A percentile compares a stretch with the other conserved stretches of the same genome.
Conservation (phyloP, 2,329 filamentous ascomycete species). For the Pyrenophora teres region DNA sequence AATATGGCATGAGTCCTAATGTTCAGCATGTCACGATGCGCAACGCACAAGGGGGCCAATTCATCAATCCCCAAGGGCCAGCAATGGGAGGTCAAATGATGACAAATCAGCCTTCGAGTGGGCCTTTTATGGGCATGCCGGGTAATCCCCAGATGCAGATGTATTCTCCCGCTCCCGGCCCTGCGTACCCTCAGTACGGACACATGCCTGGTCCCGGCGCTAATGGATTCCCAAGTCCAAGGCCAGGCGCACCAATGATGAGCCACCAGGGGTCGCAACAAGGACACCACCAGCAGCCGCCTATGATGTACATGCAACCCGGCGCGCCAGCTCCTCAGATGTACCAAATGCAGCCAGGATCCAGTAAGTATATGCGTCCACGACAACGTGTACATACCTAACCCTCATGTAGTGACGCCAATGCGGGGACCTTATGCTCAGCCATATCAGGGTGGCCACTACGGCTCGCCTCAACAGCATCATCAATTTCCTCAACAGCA, state of each 20-base stretch:
- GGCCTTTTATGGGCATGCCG: slow-evolving; percentile 70
- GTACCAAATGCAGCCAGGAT: slow-evolving; percentile 72
- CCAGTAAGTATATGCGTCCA: slow-evolving; percentile 64
- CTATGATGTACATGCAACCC: slow-evolving; percentile 76
- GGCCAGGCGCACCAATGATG: slow-evolving; percentile 86
- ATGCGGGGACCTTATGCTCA: slow-evolving; percentile 48
- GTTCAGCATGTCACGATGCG: slow-evolving; percentile 73
- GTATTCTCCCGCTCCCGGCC: slow-evolving; percentile 70
- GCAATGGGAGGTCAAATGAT: slow-evolving; percentile 78
- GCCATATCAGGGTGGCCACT: slow-evolving; percentile 47
- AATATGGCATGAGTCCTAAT: slow-evolving; percentile 70
- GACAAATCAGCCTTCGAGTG: slow-evolving; percentile 73
- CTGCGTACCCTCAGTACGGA: slow-evolving; percentile 68
- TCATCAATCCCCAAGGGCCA: slow-evolving; percentile 70
- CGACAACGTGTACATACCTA: slow-evolving; percentile 6
- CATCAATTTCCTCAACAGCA: slow-evolving; percentile 48
- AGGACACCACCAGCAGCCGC: slow-evolving; percentile 67
- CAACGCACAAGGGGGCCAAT: slow-evolving; percentile 75
- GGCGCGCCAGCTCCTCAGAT: slow-evolving; percentile 75
- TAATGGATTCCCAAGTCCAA: slow-evolving; percentile 86
- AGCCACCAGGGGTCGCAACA: slow-evolving; percentile 92
- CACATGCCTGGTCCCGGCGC: slow-evolving; percentile 61
- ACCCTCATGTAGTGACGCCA: slow-evolving; percentile 41
- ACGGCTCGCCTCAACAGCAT: slow-evolving; percentile 48
- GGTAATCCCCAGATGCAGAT: slow-evolving; percentile 76